Base-by-base conservation (phyloP, 768 basidiomycete genomes). In the Suillus paluster region DNA sequence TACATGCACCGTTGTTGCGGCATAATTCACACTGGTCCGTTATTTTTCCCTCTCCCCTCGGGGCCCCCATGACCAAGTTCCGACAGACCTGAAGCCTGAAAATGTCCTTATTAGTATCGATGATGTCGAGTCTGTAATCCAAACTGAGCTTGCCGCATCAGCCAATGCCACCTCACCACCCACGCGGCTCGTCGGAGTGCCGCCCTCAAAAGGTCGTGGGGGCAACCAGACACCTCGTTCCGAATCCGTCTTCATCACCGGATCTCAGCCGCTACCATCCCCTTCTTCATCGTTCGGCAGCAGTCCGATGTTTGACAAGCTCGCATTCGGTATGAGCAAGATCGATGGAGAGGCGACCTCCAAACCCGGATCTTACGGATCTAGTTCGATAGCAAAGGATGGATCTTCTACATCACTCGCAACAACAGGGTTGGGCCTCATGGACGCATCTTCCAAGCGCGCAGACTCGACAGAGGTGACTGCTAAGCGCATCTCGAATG, bases 1-100 rank as follows among this genome's bases (percentile, higher is more conserved):
- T 99, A 99, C 80, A 95, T 99, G 86, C 97, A 99, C 71, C 86
- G 94, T 52, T 93, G 92, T 74, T 99, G 97, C 73, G 93, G 95
- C 44, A 93, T 99, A 70, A 98, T 98, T 59, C 97, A 99, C 73
- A 99, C 97, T 45, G 90, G 89, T 87, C 57, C 53, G 84, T 74
- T 25, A 12, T 5, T 57, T 36, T 57, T 45, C 12, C 21, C 30
- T 57, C 39, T 30, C 45, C 23, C 46, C 15, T 34, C n/a, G n/a
- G n/a, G 23, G 39, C 30, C 63, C 41, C 60, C 44, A 57, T 44
- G 55, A 64, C 55, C 64, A 66, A 55, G 52, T 61, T 54, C 27
- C 7, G 49, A 56, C 70, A 88, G 95, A 99, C 76, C 82, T 99
- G 64, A 99, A 99, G 75, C 97, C 97, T 0, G 97, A 99, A 76